Base-by-base conservation (phyloP, 2,329 filamentous ascomycete species). In the Akanthomyces lecanii region DNA sequence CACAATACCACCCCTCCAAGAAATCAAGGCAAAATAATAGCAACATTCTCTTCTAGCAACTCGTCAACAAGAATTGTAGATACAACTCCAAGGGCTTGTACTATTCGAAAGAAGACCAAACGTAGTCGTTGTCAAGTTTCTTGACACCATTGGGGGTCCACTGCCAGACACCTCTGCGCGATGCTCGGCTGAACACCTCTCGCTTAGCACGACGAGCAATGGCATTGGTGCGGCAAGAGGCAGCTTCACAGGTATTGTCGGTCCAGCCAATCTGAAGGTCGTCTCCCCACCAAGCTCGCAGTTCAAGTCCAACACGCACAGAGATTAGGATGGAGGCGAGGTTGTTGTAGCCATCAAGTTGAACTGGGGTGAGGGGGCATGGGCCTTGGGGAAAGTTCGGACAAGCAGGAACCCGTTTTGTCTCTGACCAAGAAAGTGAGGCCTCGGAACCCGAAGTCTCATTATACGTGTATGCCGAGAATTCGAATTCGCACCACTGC, bases 211-310 rank as follows among this genome's bases (percentile, higher is more conserved):
- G 65, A 44, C 71, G 69, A 23, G 70, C 65, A 21, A 66, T 63
- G 2, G 65, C 64, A 33, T 64, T 67, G 5, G 68, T 67, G 45
- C 77, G 77, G 56, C 77, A 78, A 48, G 66, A 66, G 7, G 73
- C 71, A 50, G 77, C 75, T 28, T 74, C 70, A 63, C 77, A 78
- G 52, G 70, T 74, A 63, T 77, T 79, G 66, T 79, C 75, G 21
- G 68, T 76, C 77, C 77, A 78, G 52, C 76, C 75, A 50, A 77
- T 67, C 23, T 70, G 70, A 63, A 78, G 70, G 63, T 78, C 76
- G 59, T 78, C 77, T 30, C 70, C 75, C 77, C 77, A 78, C 77
- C 76, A 78, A 36, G 74, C 69, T 61, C 75, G 73, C 30, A 76
- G 67, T 33, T 77, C 69, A 28, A 72, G 66, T 44, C 75, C 75